A percentile compares a stretch with the other conserved stretches of the same genome.
Evolutionary conservation across 768 basidiomycete species (phyloP).

Genomic region (Leccinum pellstonianum): DNA sequence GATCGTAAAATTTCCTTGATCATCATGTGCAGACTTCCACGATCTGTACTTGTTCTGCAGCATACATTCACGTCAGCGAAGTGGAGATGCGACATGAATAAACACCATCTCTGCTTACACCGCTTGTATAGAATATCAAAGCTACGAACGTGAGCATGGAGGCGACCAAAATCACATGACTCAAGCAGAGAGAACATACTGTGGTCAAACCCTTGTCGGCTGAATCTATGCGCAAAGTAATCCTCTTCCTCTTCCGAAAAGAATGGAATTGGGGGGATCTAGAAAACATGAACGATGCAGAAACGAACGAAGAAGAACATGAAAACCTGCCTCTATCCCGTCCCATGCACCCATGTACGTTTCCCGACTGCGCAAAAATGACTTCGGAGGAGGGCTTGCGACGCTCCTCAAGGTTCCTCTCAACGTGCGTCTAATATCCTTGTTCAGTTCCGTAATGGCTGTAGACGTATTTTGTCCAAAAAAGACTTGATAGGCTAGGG

Average conservation of each 20-base stretch:
- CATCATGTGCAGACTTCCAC: constrained; percentile 36
- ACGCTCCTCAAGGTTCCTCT: constrained; percentile 55
- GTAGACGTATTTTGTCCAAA: constrained; percentile 49
- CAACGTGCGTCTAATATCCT: constrained; percentile 54
- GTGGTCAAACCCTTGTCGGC: constrained; percentile 53
- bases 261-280: constrained; percentile 65
- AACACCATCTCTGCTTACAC: constrained; percentile 34
- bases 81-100: no score
- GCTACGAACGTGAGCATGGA: constrained; percentile 36
- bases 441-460: constrained; percentile 54
- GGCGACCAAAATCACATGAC: background rate
- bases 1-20: constrained; percentile 45
- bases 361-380: constrained; percentile 49
- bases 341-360: constrained; percentile 57
- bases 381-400: constrained; percentile 53
- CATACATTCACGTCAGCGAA: constrained; percentile 3
- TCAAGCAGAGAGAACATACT: constrained; percentile 43
- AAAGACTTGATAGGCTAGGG: constrained; percentile 62
- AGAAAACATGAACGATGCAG: background rate
- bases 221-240: constrained; percentile 66
- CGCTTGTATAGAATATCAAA: constrained; percentile 61
- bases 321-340: constrained; percentile 23
- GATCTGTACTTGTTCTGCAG: constrained; percentile 39
- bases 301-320: background rate
- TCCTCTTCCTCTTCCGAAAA: constrained; percentile 62